Conservation (phyloP, 2,329 filamentous ascomycete genomes). For the Xylariaceae sp. region DNA sequence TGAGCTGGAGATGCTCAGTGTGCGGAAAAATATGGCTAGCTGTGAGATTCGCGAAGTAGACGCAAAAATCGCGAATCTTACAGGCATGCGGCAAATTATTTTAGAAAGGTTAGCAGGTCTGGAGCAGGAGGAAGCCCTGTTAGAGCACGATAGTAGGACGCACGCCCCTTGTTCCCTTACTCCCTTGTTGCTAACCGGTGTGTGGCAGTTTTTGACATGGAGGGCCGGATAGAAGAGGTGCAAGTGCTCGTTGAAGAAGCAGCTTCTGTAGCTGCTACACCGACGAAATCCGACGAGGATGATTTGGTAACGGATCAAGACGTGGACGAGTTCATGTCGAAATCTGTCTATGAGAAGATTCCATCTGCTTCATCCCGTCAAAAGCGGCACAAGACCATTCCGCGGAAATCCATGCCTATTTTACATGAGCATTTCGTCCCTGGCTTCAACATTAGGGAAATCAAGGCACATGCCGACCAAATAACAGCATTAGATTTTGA, state of each 20-base stretch:
- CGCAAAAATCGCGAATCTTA: constrained; percentile 89
- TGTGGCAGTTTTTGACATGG: constrained; percentile 55
- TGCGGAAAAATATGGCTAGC: constrained; percentile 96
- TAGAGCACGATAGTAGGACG: constrained; percentile 78
- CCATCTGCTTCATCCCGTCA: constrained; percentile 51
- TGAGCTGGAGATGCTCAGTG: constrained; percentile 81
- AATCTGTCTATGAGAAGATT: constrained; percentile 93
- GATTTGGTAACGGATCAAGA: constrained; percentile 50
- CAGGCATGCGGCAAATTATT: constrained; percentile 88
- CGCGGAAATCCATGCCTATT: constrained; percentile 85
- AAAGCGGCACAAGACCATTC: constrained; percentile 53
- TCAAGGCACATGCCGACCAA: constrained; percentile 81
- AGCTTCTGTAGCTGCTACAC: constrained; percentile 50
- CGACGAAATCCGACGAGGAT: constrained; percentile 48
- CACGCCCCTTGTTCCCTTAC: background rate
- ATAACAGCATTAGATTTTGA: constrained; percentile 95
- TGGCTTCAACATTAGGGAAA: constrained; percentile 80
- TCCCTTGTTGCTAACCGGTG: constrained; percentile 30
- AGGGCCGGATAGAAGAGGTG: constrained; percentile 58
- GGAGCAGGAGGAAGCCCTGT: constrained; percentile 83
- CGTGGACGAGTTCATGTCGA: constrained; percentile 80
- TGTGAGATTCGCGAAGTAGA: constrained; percentile 96
- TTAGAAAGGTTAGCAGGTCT: constrained; percentile 78
- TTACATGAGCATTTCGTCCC: constrained; percentile 93
- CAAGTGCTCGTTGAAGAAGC: constrained; percentile 57